Evolutionary conservation across 1,284 basidiomycete species (phyloP), one percentile per base, ranked within the genome.

Genomic region (Heterobasidion occidentale): DNA sequence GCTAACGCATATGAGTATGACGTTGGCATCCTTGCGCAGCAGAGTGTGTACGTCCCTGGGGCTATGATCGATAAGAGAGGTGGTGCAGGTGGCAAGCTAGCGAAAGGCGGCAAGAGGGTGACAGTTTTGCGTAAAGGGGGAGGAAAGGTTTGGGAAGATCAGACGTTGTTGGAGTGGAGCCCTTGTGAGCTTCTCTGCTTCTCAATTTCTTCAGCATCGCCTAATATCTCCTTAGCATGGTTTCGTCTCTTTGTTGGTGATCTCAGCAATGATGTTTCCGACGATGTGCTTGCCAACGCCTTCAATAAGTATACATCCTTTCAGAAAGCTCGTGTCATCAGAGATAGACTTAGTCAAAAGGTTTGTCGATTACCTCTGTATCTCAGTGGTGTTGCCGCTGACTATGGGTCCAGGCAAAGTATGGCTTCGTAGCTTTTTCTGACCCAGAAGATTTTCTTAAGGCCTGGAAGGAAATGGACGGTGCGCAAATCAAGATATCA

Each of bases 381-480:
- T 48, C 14, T 19, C 7, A 50, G 3, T 33, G 8, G 44, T 2
- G 53, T 36, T 42, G 36, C 42, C 15, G 34, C 49, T 53, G 27
- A 46, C 12, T 50, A 47, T 57, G 56, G 20, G 55, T 58, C 33
- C 65, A 99, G 91, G 93, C 94, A 0, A 97, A 94, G 70, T 99
- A 90, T 67, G 97, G 94, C 1, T 99, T 99, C 67, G 94, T 99
- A 38, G 92, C 94, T 0, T 99, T 99, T 71, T 93, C 92, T 56
- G 97, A 99, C 66, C 97, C 97, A 0, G 96, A 99, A 73, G 97
- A 99, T 70, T 99, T 98, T 70, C 71, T 99, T 58, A 94, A 85
- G 64, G 97, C 97, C 7, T 99, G 97, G 97, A 99, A 99, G 69
- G 94, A 99, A 71, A 98, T 98, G 94, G 93, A 99, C 71, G 96